Evolutionary conservation across 352 stramenopile species (phyloP), one percentile per base, ranked within the genome.

Genomic region (Albugo laibachii): DNA sequence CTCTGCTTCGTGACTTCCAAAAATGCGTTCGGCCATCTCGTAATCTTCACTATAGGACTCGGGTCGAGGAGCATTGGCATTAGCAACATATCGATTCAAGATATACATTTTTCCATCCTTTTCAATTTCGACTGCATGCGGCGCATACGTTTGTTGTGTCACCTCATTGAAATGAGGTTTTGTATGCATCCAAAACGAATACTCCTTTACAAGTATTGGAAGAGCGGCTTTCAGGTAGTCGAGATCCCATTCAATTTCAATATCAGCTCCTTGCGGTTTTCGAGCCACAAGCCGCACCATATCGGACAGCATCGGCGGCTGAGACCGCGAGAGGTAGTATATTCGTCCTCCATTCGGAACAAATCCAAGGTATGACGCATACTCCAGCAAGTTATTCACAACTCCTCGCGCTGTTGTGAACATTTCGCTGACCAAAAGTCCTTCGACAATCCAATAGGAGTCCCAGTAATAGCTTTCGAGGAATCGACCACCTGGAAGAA

Each of bases 401-500:
- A 69, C 48, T 14, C 46, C 52, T 20, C 39, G 11, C 3, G 64
- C 61, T 13, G 64, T 65, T 14, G 53, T 31, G 36, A 44, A 31
- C 62, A 78, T 66, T n/a, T 53, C 58, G 38, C 53, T 59, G 0
- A 66, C 58, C 38, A 75, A 43, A 13, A 76, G 50, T 10, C 63
- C 61, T 38, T 48, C 31, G 40, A 78, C 45, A 21, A 73, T 75
- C 66, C 66, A 79, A 52, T 63, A 78, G 13, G 45, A 57, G 50
- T 79, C 66, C 66, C 66, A 78, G 45, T 79, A 78, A 48, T 78
- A 79, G 16, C 36, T 48, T 50, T 79, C 66, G 12, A 62, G 51
- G 47, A 77, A 78, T 11, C 66, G 52, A n/a, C 58, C 66, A 13
- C 64, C 66, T 12, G 62, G 65, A 2, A 72, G 49, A 5, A 77